A percentile compares a stretch with the other conserved stretches of the same genome.
These are phyloP conservation scores for Aspergillus awamori DNA, from an alignment of 2,329 filamentous ascomycete genomes.

Conservation along the genomic window DNA sequence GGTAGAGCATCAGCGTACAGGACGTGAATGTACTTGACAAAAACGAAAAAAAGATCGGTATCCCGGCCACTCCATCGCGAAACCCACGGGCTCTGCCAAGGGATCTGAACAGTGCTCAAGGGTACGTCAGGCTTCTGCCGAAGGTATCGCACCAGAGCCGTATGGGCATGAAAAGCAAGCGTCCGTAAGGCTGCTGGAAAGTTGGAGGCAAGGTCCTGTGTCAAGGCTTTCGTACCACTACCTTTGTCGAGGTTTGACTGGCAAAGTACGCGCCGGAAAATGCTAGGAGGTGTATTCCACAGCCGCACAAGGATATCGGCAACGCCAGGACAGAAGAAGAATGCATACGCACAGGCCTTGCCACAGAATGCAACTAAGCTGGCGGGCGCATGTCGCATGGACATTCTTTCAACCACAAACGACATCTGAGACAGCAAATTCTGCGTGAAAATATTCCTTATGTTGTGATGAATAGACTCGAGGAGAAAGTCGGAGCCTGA, in stretches of 20 bases:
- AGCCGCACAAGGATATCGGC: slow-evolving; percentile 80
- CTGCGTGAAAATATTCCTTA: slow-evolving; percentile 81
- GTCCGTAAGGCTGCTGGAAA: slow-evolving; percentile 70
- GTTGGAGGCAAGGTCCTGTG: slow-evolving; percentile 66
- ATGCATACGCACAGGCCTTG: slow-evolving; percentile 88
- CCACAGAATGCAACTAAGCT: slow-evolving; percentile 83
- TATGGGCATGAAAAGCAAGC: slow-evolving; percentile 66
- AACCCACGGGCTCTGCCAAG: slow-evolving; percentile 84
- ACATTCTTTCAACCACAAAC: slow-evolving; percentile 88
- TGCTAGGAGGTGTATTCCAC: slow-evolving; percentile 71
- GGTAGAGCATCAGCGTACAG: slow-evolving; percentile 74
- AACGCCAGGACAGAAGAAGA: slow-evolving; percentile 87
- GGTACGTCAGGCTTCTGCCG: slow-evolving; percentile 68
- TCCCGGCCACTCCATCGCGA: slow-evolving; percentile 84
- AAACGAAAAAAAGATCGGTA: slow-evolving; percentile 88
- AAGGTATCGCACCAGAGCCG: slow-evolving; percentile 61
- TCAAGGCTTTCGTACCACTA: slow-evolving; percentile 51
- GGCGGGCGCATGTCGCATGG: slow-evolving; percentile 70
- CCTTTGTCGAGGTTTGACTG: slow-evolving; percentile 67
- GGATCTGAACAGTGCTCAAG: slow-evolving; percentile 69
- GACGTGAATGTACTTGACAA: slow-evolving; percentile 84
- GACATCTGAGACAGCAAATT: slow-evolving; percentile 82
- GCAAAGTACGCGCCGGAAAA: slow-evolving; percentile 71
- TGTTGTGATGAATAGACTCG: slow-evolving; percentile 81
- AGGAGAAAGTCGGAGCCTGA: slow-evolving; percentile 67